phyloP scores from a whole-genome alignment of 345 rosid genomes.

The Luvunga scandens region DNA sequence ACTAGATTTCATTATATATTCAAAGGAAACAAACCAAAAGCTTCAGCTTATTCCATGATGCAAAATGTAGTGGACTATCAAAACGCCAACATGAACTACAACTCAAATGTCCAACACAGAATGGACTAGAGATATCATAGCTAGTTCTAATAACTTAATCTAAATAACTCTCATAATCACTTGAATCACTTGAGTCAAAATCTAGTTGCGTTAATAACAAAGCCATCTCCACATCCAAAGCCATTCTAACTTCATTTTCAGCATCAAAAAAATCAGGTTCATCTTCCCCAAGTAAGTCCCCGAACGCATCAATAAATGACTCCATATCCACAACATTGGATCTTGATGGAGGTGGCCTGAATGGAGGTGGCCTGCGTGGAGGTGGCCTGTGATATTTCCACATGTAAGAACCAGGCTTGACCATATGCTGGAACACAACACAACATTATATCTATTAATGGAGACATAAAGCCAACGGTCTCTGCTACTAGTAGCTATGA shows the following conservation, averaged over 20 bases:
- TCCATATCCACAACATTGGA: constrained; percentile 44
- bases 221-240: constrained; percentile 50
- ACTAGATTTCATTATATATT: not conserved
- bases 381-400: constrained; percentile 74
- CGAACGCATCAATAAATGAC: constrained; percentile 44
- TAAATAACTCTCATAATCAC: constrained; percentile 46
- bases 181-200: constrained; percentile 42
- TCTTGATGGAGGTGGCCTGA: constrained; percentile 32
- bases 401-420: constrained; percentile 78
- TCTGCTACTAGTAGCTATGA: constrained; percentile 14
- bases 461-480: constrained; percentile 30
- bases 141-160: constrained; percentile 19
- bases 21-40: constrained; percentile 2
- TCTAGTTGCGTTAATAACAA: constrained; percentile 46
- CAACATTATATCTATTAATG: constrained; percentile 50
- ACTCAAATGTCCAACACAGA: constrained; percentile 18
- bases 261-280: constrained; percentile 46
- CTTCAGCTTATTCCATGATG: constrained; percentile 7
- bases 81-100: constrained; percentile 6
- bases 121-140: not conserved
- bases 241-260: constrained; percentile 41
- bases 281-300: constrained; percentile 44
- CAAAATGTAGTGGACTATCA: constrained; percentile 3
- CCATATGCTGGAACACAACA: constrained; percentile 67
- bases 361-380: constrained; percentile 47